These are phyloP conservation scores for Capillidium rhysosporum DNA, from an alignment of 371 early-diverging fungal genomes.

Conservation along the genomic window DNA sequence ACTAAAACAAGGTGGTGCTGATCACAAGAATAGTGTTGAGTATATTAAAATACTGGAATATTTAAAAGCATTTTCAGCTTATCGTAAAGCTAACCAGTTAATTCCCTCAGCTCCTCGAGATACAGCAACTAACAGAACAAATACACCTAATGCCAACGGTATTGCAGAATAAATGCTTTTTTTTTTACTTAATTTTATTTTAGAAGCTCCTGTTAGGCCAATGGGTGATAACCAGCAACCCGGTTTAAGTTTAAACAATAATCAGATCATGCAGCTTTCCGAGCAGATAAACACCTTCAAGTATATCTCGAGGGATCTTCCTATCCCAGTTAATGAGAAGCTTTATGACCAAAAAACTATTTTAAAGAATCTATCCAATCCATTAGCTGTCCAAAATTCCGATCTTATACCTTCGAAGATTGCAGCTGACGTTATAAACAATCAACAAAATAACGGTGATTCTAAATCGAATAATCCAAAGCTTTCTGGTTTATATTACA, in stretches of 20 bases:
- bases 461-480: not conserved
- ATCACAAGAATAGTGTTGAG: not conserved
- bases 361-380: not conserved
- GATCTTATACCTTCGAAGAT: not conserved
- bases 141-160: not conserved
- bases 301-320: slow-evolving; percentile 2
- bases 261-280: not conserved
- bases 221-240: not conserved
- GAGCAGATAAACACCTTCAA: not conserved
- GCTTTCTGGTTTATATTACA: not conserved
- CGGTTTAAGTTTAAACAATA: not conserved
- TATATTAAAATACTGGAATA: not conserved
- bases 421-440: not conserved
- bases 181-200: not conserved
- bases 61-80: not conserved
- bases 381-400: not conserved
- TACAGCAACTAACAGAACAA: not conserved
- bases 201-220: not conserved
- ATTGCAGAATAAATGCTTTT: not conserved
- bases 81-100: not conserved
- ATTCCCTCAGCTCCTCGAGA: not conserved
- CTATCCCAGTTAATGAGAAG: not conserved
- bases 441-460: not conserved
- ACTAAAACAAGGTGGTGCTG: not conserved
- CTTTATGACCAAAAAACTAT: not conserved